Percentiles rank a stretch among this genome's conserved stretches.
phyloP scores from a whole-genome alignment of 306 rosid species.

The Chamaecrista fasciculata region DNA sequence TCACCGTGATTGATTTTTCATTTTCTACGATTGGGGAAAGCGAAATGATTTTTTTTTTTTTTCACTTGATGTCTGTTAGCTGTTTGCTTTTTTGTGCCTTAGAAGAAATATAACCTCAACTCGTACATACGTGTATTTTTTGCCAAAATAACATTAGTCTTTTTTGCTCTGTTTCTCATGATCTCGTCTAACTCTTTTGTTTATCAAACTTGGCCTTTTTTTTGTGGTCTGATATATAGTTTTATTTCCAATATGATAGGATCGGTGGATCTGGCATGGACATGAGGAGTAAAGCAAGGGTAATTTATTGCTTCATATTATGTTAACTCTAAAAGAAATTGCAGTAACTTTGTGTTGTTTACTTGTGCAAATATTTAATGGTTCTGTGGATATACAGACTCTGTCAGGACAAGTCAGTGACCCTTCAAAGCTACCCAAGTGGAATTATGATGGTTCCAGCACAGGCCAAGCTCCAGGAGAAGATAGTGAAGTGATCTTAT shows the following conservation, averaged over 20 bases:
- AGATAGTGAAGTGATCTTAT: constrained; percentile 92
- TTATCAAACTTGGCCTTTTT: background rate
- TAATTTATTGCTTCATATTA: constrained; percentile 24
- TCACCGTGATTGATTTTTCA: background rate
- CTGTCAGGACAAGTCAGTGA: constrained; percentile 40
- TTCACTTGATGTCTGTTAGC: background rate
- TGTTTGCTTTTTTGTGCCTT: background rate
- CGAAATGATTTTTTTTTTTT: background rate
- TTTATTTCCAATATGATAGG: constrained; percentile 43
- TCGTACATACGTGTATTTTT: background rate
- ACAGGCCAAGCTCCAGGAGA: constrained; percentile 97
- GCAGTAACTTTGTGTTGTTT: background rate
- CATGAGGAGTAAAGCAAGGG: constrained; percentile 95
- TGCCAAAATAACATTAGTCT: constrained; percentile 15
- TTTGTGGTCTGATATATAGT: constrained; percentile 11
- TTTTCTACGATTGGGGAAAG: background rate
- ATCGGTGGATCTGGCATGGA: constrained; percentile 96
- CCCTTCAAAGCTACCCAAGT: constrained; percentile 50
- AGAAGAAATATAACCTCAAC: background rate
- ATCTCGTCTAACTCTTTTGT: background rate
- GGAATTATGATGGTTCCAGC: constrained; percentile 92
- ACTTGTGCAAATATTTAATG: background rate
- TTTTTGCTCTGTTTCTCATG: background rate
- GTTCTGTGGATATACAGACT: constrained; percentile 33
- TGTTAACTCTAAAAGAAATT: background rate